phyloP scores from a whole-genome alignment of 331 rosid species.

The Cydonia oblonga region DNA sequence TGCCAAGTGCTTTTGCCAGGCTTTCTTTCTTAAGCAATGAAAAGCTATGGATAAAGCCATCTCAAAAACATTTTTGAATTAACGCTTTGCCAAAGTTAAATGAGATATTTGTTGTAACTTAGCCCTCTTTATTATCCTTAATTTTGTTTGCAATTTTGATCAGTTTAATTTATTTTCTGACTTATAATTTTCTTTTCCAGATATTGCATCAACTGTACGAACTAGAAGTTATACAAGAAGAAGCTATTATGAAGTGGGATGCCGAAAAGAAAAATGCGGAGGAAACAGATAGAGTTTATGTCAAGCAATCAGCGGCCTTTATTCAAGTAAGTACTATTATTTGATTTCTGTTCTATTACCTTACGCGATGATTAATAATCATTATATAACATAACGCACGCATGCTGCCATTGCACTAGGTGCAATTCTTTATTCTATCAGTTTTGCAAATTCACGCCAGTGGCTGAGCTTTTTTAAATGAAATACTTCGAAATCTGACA shows the following conservation, averaged over 20 bases:
- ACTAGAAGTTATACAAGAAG: conserved; percentile 68
- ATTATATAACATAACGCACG: neutral
- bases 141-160: neutral
- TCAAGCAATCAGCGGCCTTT: conserved; percentile 56
- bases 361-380: neutral
- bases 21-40: neutral
- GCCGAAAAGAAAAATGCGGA: conserved; percentile 81
- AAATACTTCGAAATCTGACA: neutral
- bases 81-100: neutral
- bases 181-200: conserved; percentile 27
- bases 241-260: conserved; percentile 84
- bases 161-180: neutral
- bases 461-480: neutral
- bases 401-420: neutral
- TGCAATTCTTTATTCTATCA: neutral
- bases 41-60: neutral
- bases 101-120: neutral
- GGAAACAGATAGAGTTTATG: conserved; percentile 65
- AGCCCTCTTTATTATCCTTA: neutral
- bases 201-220: conserved; percentile 53
- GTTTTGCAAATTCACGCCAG: neutral
- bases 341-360: neutral
- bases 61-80: neutral
- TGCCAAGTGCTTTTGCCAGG: neutral
- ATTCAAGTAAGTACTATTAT: conserved; percentile 46